Percentiles rank a stretch among this genome's conserved stretches.
Conservation (phyloP, 2,329 filamentous ascomycete species). For the Colletotrichum acutatum region DNA sequence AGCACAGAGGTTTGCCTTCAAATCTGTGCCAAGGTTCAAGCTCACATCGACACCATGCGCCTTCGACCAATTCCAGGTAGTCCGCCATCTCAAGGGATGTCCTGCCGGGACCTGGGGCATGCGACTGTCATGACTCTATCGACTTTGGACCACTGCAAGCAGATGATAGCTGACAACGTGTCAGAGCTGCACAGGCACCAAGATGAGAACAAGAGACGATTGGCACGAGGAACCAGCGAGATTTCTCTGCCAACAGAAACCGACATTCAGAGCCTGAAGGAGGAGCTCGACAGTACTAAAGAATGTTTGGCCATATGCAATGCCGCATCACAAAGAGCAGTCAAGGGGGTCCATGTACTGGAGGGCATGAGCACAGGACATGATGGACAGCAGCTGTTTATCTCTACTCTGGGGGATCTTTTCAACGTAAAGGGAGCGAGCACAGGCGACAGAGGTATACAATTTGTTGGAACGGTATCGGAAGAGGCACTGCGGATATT, state of each 20-base stretch:
- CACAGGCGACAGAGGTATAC: background rate
- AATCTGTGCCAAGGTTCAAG: background rate
- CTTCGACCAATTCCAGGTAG: background rate
- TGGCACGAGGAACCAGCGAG: background rate
- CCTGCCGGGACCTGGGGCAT: background rate
- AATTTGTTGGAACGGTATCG: background rate
- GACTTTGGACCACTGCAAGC: background rate
- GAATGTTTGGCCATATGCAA: slow-evolving; percentile 1
- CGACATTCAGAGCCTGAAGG: background rate
- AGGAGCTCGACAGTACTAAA: slow-evolving; percentile 1
- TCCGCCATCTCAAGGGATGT: background rate
- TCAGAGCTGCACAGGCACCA: background rate
- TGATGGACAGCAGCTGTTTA: slow-evolving; percentile 2
- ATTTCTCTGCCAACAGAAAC: background rate
- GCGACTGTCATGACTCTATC: background rate
- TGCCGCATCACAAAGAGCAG: background rate
- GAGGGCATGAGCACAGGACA: slow-evolving; percentile 6
- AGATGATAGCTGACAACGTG: background rate
- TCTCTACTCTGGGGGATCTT: slow-evolving; percentile 6
- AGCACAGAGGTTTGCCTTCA: slow-evolving; percentile 8
- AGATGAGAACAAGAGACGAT: background rate
- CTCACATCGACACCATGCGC: background rate
- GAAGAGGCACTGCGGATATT: background rate
- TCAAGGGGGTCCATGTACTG: background rate
- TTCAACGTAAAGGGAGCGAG: slow-evolving; percentile 5